A percentile compares a stretch with the other conserved stretches of the same genome.
phyloP scores from a whole-genome alignment of 495 filamentous ascomycete genomes.

The Trypethelium eluteriae region DNA sequence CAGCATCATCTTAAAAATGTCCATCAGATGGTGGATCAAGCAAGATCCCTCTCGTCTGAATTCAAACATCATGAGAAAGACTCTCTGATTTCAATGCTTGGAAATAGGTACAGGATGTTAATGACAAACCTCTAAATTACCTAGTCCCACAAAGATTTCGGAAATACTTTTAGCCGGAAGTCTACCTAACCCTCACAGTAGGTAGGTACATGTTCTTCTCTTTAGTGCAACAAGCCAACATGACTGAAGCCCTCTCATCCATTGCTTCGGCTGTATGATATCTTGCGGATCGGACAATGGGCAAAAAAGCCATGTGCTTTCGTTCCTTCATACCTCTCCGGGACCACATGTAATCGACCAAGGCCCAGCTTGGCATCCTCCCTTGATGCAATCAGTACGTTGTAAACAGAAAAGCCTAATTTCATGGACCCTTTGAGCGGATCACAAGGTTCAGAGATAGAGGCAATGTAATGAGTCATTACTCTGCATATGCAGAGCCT shows the following conservation, averaged over 20 bases:
- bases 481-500: too few relatives aligned
- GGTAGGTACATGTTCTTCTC: background rate
- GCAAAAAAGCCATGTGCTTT: too few relatives aligned
- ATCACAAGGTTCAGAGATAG: background rate
- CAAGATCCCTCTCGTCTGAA: background rate
- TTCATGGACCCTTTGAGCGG: too few relatives aligned
- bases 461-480: background rate
- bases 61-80: background rate
- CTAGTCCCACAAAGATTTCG: background rate
- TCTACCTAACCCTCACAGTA: background rate
- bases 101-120: background rate
- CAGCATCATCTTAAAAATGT: background rate
- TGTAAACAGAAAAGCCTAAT: too few relatives aligned
- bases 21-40: background rate
- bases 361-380: too few relatives aligned
- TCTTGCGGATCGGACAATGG: too few relatives aligned
- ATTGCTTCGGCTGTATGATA: too few relatives aligned
- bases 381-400: too few relatives aligned
- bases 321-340: too few relatives aligned
- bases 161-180: background rate
- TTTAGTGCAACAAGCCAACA: background rate
- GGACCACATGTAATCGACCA: too few relatives aligned
- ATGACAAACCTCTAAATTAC: background rate
- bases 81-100: background rate
- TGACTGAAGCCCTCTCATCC: background rate